These are phyloP conservation scores for Linderina pennispora DNA, from an alignment of 192 early-diverging fungal species.

Conservation along the genomic window DNA sequence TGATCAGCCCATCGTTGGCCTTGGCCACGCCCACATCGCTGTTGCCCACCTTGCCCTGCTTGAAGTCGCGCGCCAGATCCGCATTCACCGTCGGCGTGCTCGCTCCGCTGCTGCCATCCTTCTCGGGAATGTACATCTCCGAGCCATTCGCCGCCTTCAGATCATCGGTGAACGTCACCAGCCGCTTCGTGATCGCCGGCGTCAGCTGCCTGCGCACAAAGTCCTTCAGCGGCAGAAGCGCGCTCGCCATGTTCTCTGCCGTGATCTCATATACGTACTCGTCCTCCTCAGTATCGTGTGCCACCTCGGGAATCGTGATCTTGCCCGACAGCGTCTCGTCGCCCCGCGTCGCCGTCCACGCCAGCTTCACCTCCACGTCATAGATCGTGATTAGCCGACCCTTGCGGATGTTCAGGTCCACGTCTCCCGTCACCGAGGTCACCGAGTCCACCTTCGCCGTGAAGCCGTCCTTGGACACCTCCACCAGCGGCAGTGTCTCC, in stretches of 20 bases:
- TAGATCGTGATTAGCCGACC: conserved; percentile 93
- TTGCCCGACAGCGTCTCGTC: conserved; percentile 52
- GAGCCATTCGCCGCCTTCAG: conserved; percentile 70
- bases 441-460: conserved; percentile 52
- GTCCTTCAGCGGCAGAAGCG: conserved; percentile 50
- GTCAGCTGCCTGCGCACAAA: conserved; percentile 64
- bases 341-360: conserved; percentile 56
- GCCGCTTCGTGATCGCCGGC: conserved; percentile 53
- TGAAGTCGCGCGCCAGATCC: conserved; percentile 14
- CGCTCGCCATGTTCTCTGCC: conserved; percentile 20
- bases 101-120: background rate
- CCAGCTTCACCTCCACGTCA: conserved; percentile 73
- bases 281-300: conserved; percentile 80
- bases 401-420: conserved; percentile 92
- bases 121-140: conserved; percentile 75
- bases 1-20: conserved; percentile 25
- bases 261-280: conserved; percentile 72
- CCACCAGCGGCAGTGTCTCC: conserved; percentile 51
- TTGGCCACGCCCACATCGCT: conserved; percentile 14
- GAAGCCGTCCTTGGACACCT: conserved; percentile 51
- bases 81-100: conserved; percentile 4
- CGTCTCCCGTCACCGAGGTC: conserved; percentile 72
- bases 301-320: conserved; percentile 83
- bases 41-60: conserved; percentile 12
- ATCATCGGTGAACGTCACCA: conserved; percentile 61